Percentiles rank a stretch among this genome's conserved stretches.
These are phyloP conservation scores for Torulaspora microellipsoides DNA, from an alignment of 805 yeast species.

Conservation along the genomic window DNA sequence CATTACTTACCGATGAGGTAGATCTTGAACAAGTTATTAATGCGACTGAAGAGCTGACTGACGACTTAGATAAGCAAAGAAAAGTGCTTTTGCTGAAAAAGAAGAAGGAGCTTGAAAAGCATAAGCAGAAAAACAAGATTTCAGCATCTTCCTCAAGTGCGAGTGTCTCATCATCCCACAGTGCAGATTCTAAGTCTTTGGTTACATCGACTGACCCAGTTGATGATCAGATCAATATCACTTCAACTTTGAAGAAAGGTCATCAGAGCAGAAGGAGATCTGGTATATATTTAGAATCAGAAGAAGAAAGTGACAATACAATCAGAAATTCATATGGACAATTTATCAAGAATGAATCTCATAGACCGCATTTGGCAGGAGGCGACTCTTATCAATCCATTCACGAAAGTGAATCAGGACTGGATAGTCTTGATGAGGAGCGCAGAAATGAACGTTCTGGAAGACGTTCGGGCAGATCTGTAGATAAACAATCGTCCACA, in stretches of 20 bases:
- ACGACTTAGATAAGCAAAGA: conserved; percentile 16
- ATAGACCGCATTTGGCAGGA: conserved; percentile 63
- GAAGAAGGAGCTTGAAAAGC: conserved; percentile 13
- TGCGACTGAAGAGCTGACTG: conserved; percentile 18
- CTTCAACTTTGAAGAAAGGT: conserved; percentile 6
- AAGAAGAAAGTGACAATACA: conserved; percentile 8
- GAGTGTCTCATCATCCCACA: conserved; percentile 13
- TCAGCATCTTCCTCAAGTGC: conserved; percentile 6
- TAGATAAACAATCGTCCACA: conserved; percentile 29
- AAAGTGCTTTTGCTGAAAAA: conserved; percentile 12
- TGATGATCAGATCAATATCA: conserved; percentile 17
- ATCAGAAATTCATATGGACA: conserved; percentile 33
- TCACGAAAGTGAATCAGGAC: conserved; percentile 40
- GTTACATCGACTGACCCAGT: conserved; percentile 29
- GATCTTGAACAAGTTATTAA: conserved; percentile 29
- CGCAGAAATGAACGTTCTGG: conserved; percentile 19
- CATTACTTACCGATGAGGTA: conserved; percentile 33
- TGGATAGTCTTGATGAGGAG: conserved; percentile 7
- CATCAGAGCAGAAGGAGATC: conserved; percentile 1
- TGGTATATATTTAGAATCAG: not conserved
- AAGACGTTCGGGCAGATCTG: conserved; percentile 24
- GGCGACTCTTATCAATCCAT: conserved; percentile 73
- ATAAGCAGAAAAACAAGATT: conserved; percentile 5
- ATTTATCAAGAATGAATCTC: conserved; percentile 23
- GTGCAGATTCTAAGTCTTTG: conserved; percentile 18